Base-by-base conservation (phyloP, 106 monocot genomes). In the Dioscorea dumetorum region DNA sequence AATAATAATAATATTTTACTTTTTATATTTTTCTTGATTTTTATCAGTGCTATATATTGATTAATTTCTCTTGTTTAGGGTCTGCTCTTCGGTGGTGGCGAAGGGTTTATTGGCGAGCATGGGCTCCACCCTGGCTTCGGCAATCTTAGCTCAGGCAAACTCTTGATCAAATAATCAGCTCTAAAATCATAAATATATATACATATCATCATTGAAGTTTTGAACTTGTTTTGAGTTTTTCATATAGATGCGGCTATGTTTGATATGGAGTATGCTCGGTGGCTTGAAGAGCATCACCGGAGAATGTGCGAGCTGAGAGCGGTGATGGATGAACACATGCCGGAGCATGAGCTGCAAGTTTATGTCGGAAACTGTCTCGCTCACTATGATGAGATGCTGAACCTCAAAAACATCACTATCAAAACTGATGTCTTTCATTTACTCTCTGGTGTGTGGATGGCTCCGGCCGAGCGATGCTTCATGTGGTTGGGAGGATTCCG, bases 381-480 rank as follows among this genome's bases (percentile, higher is more conserved):
- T 0, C 88, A 88, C 71, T 74, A 79, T 67, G 88, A 84, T 41
- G 81, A 70, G 64, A 33, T 84, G 71, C 57, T 66, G 70, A 77
- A 24, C 57, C 67, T 88, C 19, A 88, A 81, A 69, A 33, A 33
- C 71, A 53, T 73, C 12, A 67, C 68, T 63, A 63, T 60, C 58
- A 76, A 64, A 63, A 19, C 79, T 31, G 88, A 88, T 59, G 84
- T 84, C 67, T 88, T 88, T 77, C 88, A 88, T 69, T 79, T 88
- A 64, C 18, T 88, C 51, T 88, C 88, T 9, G 88, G 88, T 66
- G 72, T 79, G 64, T 88, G 88, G 88, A 76, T 64, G 71, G 77
- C 84, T 3, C 84, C 88, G 3, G 84, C 88, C 24, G 88, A 88
- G 66, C 81, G 88, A 19, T 88, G 88, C 79, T 88, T 88, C 81